phyloP scores from a whole-genome alignment of 805 yeast species.

The Wickerhamiella kurtzmanii region DNA sequence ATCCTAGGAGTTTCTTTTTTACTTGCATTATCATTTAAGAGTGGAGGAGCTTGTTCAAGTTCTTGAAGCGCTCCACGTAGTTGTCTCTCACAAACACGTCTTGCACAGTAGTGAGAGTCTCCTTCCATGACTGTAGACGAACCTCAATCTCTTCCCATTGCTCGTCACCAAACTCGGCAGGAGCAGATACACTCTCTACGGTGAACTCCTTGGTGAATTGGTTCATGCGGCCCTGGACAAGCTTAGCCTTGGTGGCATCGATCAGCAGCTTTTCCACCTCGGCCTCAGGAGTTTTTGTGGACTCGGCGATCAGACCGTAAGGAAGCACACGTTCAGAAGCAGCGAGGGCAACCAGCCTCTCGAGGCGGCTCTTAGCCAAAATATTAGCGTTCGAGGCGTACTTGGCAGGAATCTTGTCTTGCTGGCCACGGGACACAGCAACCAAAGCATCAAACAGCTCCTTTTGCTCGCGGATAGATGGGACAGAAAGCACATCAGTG shows the following conservation, averaged over 20 bases:
- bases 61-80: conserved; percentile 14
- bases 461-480: conserved; percentile 21
- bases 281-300: conserved; percentile 22
- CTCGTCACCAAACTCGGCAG: conserved; percentile 26
- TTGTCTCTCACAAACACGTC: conserved; percentile 22
- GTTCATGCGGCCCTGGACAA: conserved; percentile 31
- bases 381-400: conserved; percentile 7
- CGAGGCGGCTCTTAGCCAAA: conserved; percentile 20
- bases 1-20: neutral
- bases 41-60: neutral
- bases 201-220: conserved; percentile 27
- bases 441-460: conserved; percentile 20
- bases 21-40: neutral
- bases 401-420: conserved; percentile 1
- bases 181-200: conserved; percentile 26
- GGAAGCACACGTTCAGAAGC: conserved; percentile 15
- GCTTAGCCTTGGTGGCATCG: conserved; percentile 31
- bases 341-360: conserved; percentile 23
- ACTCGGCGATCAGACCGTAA: conserved; percentile 25
- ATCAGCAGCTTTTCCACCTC: conserved; percentile 31
- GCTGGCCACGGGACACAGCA: conserved; percentile 23
- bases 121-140: conserved; percentile 27
- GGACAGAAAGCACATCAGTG: conserved; percentile 18
- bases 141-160: conserved; percentile 28
- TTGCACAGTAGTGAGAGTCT: conserved; percentile 22